Conservation (phyloP, 2,329 filamentous ascomycete species). For the Cyanodermella asteris region DNA sequence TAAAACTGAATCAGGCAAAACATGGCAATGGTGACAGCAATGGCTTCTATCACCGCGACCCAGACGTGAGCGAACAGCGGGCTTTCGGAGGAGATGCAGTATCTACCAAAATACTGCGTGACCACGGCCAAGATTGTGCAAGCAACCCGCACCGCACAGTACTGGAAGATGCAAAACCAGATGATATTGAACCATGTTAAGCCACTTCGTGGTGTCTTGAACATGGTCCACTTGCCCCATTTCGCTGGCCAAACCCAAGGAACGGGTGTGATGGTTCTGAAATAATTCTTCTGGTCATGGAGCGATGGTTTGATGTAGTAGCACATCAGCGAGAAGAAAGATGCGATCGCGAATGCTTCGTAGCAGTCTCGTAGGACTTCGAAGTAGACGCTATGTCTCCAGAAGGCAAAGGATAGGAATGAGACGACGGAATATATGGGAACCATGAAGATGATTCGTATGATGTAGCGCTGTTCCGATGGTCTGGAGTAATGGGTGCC, state of each 20-base stretch:
- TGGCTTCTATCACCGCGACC: constrained; percentile 48
- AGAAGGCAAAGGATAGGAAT: constrained; percentile 51
- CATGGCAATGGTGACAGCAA: constrained; percentile 65
- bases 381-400: constrained; percentile 61
- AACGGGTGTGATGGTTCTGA: constrained; percentile 43
- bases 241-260: constrained; percentile 56
- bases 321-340: constrained; percentile 67
- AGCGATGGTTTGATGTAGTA: constrained; percentile 58
- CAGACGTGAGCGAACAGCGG: constrained; percentile 69
- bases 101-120: constrained; percentile 44
- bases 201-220: constrained; percentile 57
- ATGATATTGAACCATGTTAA: constrained; percentile 81
- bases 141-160: constrained; percentile 58
- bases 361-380: constrained; percentile 67
- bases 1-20: constrained; percentile 80
- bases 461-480: constrained; percentile 45
- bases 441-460: constrained; percentile 74
- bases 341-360: constrained; percentile 70
- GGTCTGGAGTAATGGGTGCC: constrained; percentile 38
- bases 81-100: constrained; percentile 59
- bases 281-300: constrained; percentile 64
- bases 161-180: constrained; percentile 68
- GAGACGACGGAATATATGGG: constrained; percentile 58
- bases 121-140: constrained; percentile 62
- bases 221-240: constrained; percentile 46